A percentile compares a stretch with the other conserved stretches of the same genome.
These are phyloP conservation scores for Macadamia tetraphylla DNA, from an alignment of 164 flowering plant genomes.

Conservation along the genomic window DNA sequence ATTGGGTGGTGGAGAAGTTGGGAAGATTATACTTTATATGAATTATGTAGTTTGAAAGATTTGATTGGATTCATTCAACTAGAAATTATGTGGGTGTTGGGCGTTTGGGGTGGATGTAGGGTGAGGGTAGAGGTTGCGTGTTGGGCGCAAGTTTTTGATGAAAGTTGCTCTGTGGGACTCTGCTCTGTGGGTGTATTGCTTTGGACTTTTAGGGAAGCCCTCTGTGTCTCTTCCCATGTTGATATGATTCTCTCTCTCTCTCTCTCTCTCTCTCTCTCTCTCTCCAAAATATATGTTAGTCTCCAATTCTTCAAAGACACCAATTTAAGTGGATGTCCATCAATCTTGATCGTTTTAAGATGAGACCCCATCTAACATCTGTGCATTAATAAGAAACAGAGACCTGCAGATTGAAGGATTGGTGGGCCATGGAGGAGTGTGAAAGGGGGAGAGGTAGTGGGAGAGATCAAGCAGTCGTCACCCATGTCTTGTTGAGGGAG, in stretches of 20 bases:
- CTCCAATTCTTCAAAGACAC: neutral
- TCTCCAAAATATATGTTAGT: neutral
- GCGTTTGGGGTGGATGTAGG: neutral
- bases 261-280: neutral
- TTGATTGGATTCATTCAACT: neutral
- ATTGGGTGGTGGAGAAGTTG: neutral
- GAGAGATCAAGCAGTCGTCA: neutral
- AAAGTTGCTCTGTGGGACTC: neutral
- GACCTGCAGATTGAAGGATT: too few relatives aligned
- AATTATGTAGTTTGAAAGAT: constrained; percentile 1
- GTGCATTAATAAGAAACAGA: too few relatives aligned
- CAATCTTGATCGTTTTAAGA: too few relatives aligned
- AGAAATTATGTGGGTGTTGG: neutral
- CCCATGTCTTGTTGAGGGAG: constrained; percentile 26
- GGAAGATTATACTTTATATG: neutral
- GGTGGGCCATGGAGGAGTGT: neutral
- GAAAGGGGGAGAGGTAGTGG: neutral
- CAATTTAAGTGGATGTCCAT: too few relatives aligned
- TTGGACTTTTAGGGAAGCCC: neutral
- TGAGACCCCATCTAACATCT: neutral
- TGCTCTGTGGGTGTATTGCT: neutral
- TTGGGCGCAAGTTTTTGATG: constrained; percentile 15
- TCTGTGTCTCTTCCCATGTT: neutral
- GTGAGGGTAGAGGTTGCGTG: constrained; percentile 29
- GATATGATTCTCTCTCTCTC: neutral